Base-by-base conservation (phyloP, 164 flowering plant species). In the Nymphaea colorata region DNA sequence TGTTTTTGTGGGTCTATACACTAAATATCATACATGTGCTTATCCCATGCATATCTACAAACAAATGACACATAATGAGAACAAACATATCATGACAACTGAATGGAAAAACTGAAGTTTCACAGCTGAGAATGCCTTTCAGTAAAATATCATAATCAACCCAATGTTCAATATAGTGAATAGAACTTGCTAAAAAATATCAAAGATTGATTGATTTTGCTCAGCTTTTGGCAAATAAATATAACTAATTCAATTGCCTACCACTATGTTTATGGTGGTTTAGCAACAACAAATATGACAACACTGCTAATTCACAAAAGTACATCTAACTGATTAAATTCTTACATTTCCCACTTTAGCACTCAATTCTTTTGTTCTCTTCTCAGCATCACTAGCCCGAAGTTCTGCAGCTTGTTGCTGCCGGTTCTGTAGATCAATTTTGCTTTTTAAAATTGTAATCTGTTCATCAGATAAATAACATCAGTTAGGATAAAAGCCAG, bases 291-390 rank as follows among this genome's bases (percentile, higher is more conserved):
- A 51, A 51, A 51, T 10, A 10, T 8, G 8, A 10, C 57, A 51
- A 51, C 14, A 10, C 57, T 51, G 12, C 57, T 3, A 8, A 8
- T 51, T 8, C 12, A 51, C 12, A 15, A 51, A 15, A 8, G 14
- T 51, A 51, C 11, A 7, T 47, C 55, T 47, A 47, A 7, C 55
- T 6, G 57, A 3, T 10, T 51, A 15, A 51, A 8, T 15, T 66
- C 90, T 79, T 76, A 95, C 99, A 64, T 79, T 74, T 62, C 82
- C 82, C 43, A 92, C 61, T 77, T 89, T 84, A 41, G 67, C 67
- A 61, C 70, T 82, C 74, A 90, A 61, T 51, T 81, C 88, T 44
- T 69, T 68, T 4, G 79, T 71, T 72, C 81, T 87, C 68, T 77
- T 81, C 76, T 85, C 93, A 47, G 89, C 75, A 64, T 79, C 82